Conservation (phyloP, 2,329 filamentous ascomycete genomes). For the Thelonectria discophora region DNA sequence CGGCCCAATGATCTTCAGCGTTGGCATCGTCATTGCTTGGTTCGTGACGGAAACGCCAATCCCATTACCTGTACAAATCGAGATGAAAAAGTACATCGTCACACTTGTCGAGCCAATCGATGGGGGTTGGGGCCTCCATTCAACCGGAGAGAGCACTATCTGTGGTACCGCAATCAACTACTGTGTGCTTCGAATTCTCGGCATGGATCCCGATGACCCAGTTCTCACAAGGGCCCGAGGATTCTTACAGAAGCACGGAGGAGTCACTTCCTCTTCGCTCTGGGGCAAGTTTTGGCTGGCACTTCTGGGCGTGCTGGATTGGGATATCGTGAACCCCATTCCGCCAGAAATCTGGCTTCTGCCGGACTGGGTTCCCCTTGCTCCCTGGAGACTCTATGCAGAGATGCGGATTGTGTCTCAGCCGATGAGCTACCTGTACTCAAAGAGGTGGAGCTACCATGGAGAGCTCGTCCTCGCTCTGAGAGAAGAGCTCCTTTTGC, state of each 20-base stretch:
- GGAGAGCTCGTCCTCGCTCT: slow-evolving; percentile 75
- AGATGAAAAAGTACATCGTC: slow-evolving; percentile 91
- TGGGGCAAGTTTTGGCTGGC: slow-evolving; percentile 96
- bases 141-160: slow-evolving; percentile 88
- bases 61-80: slow-evolving; percentile 78
- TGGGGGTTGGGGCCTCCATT: slow-evolving; percentile 95
- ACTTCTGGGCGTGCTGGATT: slow-evolving; percentile 80
- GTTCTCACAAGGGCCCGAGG: slow-evolving; percentile 84
- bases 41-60: slow-evolving; percentile 90
- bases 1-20: not conserved
- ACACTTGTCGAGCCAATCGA: slow-evolving; percentile 83
- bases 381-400: slow-evolving; percentile 95
- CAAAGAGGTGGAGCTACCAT: slow-evolving; percentile 79
- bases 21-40: slow-evolving; percentile 84
- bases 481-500: slow-evolving; percentile 81
- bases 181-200: slow-evolving; percentile 78
- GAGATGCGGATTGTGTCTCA: slow-evolving; percentile 72
- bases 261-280: slow-evolving; percentile 84
- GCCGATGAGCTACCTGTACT: slow-evolving; percentile 74
- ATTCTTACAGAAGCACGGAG: slow-evolving; percentile 83
- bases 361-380: slow-evolving; percentile 86
- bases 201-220: slow-evolving; percentile 81
- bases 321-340: slow-evolving; percentile 93
- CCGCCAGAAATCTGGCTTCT: slow-evolving; percentile 93
- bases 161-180: slow-evolving; percentile 94